Evolutionary conservation across 1,284 basidiomycete genomes (phyloP).

Genomic region (Trichosporon sp.): DNA sequence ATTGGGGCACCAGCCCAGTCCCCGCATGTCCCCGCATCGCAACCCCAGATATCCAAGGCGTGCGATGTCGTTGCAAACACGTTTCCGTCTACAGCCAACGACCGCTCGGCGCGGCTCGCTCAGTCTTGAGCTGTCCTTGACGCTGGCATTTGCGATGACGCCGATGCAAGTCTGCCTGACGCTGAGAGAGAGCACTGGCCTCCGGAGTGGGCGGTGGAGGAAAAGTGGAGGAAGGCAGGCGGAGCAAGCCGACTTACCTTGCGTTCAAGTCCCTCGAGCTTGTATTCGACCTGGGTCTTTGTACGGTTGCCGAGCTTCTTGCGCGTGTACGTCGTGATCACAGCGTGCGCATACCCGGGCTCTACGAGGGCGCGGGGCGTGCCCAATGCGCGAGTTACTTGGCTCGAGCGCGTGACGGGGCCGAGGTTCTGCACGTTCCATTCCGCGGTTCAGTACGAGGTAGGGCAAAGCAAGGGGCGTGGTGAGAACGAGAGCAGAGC

Average conservation of each 20-base stretch:
- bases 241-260: slow-evolving; percentile 33
- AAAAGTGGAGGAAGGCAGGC: background rate
- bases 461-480: too few relatives aligned
- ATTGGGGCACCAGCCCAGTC: background rate
- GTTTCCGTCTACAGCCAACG: background rate
- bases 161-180: too few relatives aligned
- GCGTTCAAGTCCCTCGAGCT: slow-evolving; percentile 43
- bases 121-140: too few relatives aligned
- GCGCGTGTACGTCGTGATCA: slow-evolving; percentile 24
- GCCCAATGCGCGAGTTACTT: slow-evolving; percentile 22
- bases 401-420: slow-evolving; percentile 13
- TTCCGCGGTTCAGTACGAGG: too few relatives aligned
- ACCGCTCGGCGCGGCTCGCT: background rate
- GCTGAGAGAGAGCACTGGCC: background rate
- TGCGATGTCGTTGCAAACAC: background rate
- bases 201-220: background rate
- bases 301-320: slow-evolving; percentile 19
- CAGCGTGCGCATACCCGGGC: slow-evolving; percentile 30
- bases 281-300: slow-evolving; percentile 34
- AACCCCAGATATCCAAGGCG: background rate
- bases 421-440: background rate
- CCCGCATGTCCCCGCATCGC: background rate
- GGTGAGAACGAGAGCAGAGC: too few relatives aligned
- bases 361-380: slow-evolving; percentile 29
- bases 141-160: too few relatives aligned